Evolutionary conservation across 768 basidiomycete genomes (phyloP).

Genomic region (Paxillus ammoniavirescens): DNA sequence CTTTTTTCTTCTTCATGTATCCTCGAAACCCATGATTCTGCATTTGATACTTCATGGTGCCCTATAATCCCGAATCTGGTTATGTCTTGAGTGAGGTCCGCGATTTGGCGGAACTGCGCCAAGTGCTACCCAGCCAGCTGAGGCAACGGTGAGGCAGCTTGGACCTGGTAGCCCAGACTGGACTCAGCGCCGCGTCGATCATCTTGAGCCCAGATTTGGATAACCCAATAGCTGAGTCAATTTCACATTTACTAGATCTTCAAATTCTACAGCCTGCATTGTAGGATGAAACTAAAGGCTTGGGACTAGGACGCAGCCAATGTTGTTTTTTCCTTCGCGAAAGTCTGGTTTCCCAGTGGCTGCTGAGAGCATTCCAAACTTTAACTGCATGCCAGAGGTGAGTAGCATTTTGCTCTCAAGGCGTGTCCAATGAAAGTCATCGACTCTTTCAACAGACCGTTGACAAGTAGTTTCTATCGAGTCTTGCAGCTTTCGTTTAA

Average conservation of each 20-base stretch:
- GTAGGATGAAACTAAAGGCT: not conserved
- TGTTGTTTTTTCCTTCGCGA: too few relatives aligned
- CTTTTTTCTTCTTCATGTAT: conserved; percentile 10
- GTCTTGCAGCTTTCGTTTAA: not conserved
- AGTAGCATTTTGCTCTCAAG: not conserved
- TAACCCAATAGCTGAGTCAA: not conserved
- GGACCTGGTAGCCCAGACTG: too few relatives aligned
- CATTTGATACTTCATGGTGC: not conserved
- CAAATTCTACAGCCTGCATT: not conserved
- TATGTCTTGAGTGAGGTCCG: too few relatives aligned
- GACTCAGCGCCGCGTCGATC: not conserved
- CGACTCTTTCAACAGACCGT: too few relatives aligned
- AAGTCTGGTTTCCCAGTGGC: not conserved
- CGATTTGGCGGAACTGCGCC: not conserved
- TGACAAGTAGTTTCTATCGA: too few relatives aligned
- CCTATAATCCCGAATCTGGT: too few relatives aligned
- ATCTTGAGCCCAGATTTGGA: not conserved
- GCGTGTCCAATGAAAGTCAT: not conserved
- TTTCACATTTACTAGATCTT: not conserved
- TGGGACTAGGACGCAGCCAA: too few relatives aligned
- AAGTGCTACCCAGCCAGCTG: not conserved
- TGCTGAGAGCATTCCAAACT: not conserved
- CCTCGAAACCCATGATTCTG: not conserved
- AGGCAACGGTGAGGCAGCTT: too few relatives aligned
- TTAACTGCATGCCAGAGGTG: not conserved